Percentiles rank a stretch among this genome's conserved stretches.
phyloP scores from a whole-genome alignment of 1,284 basidiomycete genomes.

The Cryptococcus sp. region DNA sequence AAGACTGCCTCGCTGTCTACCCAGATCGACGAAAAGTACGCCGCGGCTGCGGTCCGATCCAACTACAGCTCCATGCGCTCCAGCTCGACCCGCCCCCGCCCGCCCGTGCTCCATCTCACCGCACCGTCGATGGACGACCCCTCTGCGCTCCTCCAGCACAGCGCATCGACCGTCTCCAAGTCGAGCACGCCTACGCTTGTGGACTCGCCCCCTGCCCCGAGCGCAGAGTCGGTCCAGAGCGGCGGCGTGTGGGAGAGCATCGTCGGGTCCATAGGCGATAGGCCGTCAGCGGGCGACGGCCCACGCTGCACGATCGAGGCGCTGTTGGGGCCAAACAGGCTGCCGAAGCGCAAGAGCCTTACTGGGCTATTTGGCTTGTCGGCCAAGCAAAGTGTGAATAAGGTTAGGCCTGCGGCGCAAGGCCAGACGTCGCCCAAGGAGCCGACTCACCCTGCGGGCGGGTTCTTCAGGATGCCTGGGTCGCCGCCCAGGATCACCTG shows the following conservation, averaged over 20 bases:
- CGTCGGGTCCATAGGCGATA: constrained; percentile 12
- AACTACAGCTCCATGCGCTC: constrained; percentile 5
- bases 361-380: constrained; percentile 36
- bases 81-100: constrained; percentile 7
- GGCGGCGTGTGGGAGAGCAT: constrained; percentile 21
- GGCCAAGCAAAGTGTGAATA: constrained; percentile 26
- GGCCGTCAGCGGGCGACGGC: constrained; percentile 7
- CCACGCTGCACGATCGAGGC: constrained; percentile 16
- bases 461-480: not conserved
- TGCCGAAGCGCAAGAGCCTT: constrained; percentile 43
- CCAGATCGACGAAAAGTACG: constrained; percentile 18
- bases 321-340: constrained; percentile 12
- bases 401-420: constrained; percentile 15
- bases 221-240: not conserved
- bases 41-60: constrained; percentile 10
- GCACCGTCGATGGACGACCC: constrained; percentile 21
- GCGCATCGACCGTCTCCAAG: not conserved
- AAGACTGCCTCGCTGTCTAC: constrained; percentile 2
- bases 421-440: not conserved
- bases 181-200: not conserved
- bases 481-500: constrained; percentile 11
- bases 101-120: constrained; percentile 23
- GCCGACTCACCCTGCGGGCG: not conserved
- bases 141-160: not conserved
- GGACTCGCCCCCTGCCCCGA: not conserved